Evolutionary conservation across 2,329 filamentous ascomycete genomes (phyloP).

Genomic region (Penicillium sp.): DNA sequence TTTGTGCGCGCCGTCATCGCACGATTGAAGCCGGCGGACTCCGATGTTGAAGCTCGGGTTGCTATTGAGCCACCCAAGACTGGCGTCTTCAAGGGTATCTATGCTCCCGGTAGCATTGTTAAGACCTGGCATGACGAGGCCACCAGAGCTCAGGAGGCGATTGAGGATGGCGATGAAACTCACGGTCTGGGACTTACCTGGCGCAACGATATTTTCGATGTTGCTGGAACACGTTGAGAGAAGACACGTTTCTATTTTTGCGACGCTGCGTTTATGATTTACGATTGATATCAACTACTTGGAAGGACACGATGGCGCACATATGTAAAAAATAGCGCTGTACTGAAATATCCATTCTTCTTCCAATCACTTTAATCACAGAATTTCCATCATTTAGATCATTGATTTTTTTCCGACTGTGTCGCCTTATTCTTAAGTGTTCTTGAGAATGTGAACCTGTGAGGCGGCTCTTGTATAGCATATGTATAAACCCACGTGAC

Average conservation of each 20-base stretch:
- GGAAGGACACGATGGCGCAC: neutral
- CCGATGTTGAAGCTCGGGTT: slow-evolving; percentile 71
- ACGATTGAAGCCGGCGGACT: slow-evolving; percentile 69
- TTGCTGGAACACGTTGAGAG: slow-evolving; percentile 24
- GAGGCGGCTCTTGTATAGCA: neutral
- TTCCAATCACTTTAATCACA: no score
- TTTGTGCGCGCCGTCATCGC: slow-evolving; percentile 82
- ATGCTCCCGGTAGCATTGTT: slow-evolving; percentile 84
- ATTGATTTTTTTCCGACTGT: neutral
- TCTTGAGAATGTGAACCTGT: neutral
- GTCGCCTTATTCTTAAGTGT: no score
- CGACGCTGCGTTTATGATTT: neutral
- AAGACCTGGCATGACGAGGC: slow-evolving; percentile 88
- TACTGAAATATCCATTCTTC: neutral
- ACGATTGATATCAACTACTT: neutral
- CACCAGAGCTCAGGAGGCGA: slow-evolving; percentile 64
- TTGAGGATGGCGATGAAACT: slow-evolving; percentile 66
- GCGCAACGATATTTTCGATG: slow-evolving; percentile 80
- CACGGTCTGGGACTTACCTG: slow-evolving; percentile 58
- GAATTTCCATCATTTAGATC: neutral
- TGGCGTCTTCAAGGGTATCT: slow-evolving; percentile 75
- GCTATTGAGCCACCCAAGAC: slow-evolving; percentile 63
- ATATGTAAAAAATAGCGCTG: neutral
- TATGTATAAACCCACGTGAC: slow-evolving; percentile 18
- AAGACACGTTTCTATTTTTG: neutral